These are phyloP conservation scores for Syzygium oleosum DNA, from an alignment of 345 rosid genomes.

Conservation along the genomic window DNA sequence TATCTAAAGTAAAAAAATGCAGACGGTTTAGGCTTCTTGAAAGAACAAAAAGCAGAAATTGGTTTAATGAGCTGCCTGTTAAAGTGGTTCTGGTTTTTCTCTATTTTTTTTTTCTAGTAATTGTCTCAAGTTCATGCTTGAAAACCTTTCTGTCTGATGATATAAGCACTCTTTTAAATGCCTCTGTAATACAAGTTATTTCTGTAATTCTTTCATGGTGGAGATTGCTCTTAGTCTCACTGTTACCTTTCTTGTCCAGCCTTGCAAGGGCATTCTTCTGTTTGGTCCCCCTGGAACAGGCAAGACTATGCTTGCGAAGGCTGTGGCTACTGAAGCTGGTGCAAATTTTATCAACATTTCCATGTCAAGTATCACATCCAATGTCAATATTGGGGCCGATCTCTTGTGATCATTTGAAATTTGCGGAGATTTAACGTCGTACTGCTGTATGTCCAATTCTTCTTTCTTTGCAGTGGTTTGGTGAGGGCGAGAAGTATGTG, in stretches of 20 bases:
- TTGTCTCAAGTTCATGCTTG: background rate
- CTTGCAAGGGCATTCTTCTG: constrained; percentile 85
- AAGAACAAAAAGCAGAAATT: background rate
- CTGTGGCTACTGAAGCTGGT: constrained; percentile 95
- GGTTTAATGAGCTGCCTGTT: background rate
- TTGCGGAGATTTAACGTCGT: background rate
- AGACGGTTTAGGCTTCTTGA: background rate
- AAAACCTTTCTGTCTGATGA: background rate
- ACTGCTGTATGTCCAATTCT: background rate
- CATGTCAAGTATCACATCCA: constrained; percentile 84
- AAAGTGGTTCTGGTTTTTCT: background rate
- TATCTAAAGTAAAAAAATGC: background rate
- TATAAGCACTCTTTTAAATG: background rate
- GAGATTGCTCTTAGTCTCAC: background rate
- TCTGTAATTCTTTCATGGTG: background rate
- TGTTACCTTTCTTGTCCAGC: constrained; percentile 28
- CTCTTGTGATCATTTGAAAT: background rate
- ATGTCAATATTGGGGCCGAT: constrained; percentile 32
- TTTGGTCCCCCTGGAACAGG: constrained; percentile 99
- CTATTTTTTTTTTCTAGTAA: background rate
- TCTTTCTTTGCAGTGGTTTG: constrained; percentile 71
- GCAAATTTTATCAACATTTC: constrained; percentile 89
- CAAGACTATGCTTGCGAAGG: constrained; percentile 94
- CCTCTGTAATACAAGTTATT: background rate
- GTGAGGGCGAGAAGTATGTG: constrained; percentile 90